phyloP scores from a whole-genome alignment of 306 rosid species.

The Fragaria ananassa region DNA sequence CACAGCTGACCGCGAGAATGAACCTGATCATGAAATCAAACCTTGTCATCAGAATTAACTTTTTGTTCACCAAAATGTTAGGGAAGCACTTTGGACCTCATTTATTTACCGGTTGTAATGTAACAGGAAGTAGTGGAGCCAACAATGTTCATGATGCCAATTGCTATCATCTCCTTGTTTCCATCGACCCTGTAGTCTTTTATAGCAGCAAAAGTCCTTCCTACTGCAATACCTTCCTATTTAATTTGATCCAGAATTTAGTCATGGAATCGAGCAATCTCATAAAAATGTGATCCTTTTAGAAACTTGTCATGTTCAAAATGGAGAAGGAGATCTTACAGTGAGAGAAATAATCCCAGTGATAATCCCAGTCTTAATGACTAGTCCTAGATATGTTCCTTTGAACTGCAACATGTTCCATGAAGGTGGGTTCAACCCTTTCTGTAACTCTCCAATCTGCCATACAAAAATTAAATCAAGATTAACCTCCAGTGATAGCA shows the following conservation, averaged over 20 bases:
- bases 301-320: background rate
- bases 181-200: conserved; percentile 87
- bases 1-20: conserved; percentile 93
- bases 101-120: conserved; percentile 69
- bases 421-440: conserved; percentile 92
- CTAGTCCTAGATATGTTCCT: conserved; percentile 53
- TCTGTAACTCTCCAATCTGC: conserved; percentile 77
- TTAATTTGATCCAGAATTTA: conserved; percentile 6
- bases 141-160: conserved; percentile 86
- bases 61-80: background rate
- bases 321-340: conserved; percentile 34
- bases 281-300: background rate
- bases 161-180: conserved; percentile 98
- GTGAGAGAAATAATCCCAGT: conserved; percentile 97
- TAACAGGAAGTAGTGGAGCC: conserved; percentile 95
- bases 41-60: background rate
- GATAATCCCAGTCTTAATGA: conserved; percentile 70
- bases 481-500: conserved; percentile 1
- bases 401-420: conserved; percentile 64
- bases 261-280: background rate
- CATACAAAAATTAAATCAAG: conserved; percentile 17
- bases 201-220: conserved; percentile 89
- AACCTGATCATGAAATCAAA: conserved; percentile 46
- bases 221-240: conserved; percentile 99
- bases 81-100: background rate